phyloP scores from a whole-genome alignment of 179 eudicot genomes.

The Amaranthus tricolor region DNA sequence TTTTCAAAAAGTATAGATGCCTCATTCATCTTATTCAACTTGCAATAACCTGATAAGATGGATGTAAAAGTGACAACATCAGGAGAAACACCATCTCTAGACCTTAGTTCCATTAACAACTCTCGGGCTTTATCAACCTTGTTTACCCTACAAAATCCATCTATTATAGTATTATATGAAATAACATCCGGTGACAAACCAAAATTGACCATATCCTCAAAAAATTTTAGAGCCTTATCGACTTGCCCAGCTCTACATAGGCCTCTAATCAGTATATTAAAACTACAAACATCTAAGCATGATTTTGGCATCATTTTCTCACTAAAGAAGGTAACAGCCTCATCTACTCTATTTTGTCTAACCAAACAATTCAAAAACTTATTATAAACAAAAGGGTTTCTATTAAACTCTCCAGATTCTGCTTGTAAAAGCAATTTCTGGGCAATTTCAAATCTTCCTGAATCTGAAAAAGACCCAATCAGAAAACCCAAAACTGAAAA shows the following conservation, averaged over 20 bases:
- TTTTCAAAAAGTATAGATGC: slow-evolving; percentile 52
- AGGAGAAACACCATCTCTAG: slow-evolving; percentile 42
- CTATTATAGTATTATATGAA: slow-evolving; percentile 62
- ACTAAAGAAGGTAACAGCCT: slow-evolving; percentile 65
- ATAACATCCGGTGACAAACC: slow-evolving; percentile 59
- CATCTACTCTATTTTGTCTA: slow-evolving; percentile 47
- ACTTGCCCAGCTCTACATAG: slow-evolving; percentile 56
- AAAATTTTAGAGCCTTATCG: slow-evolving; percentile 52
- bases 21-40: slow-evolving; percentile 56
- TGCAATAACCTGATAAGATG: slow-evolving; percentile 70
- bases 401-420: slow-evolving; percentile 28
- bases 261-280: slow-evolving; percentile 73
- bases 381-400: slow-evolving; percentile 51
- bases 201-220: slow-evolving; percentile 50
- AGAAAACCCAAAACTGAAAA: slow-evolving; percentile 32
- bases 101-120: slow-evolving; percentile 49
- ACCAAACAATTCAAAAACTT: slow-evolving; percentile 54
- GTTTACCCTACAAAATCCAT: slow-evolving; percentile 62
- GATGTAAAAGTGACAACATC: slow-evolving; percentile 77
- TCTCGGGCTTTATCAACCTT: slow-evolving; percentile 50
- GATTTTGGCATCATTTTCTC: slow-evolving; percentile 40
- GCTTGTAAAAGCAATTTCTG: slow-evolving; percentile 43
- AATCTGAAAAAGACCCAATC: slow-evolving; percentile 48
- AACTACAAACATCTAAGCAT: slow-evolving; percentile 55
- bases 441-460: slow-evolving; percentile 51